Percentiles rank a stretch among this genome's conserved stretches.
Conservation (phyloP, 108 stramenopile genomes). For the Skeletonema tropicum region DNA sequence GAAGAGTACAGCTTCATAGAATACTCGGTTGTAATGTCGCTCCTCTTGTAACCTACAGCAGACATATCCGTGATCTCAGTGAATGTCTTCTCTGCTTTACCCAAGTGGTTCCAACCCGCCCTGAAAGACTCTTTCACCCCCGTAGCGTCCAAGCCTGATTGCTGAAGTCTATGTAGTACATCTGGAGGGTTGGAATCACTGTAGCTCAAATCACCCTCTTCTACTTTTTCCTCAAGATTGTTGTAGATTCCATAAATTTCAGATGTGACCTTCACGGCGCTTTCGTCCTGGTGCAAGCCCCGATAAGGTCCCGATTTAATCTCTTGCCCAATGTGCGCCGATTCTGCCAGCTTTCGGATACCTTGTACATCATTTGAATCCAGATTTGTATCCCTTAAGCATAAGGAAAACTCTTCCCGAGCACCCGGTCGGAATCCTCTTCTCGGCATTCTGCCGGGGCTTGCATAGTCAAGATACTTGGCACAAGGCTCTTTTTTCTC, state of each 20-base stretch:
- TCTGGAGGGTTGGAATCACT: slow-evolving; percentile 55
- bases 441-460: slow-evolving; percentile 30
- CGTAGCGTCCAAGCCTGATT: slow-evolving; percentile 65
- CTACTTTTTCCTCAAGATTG: slow-evolving; percentile 59
- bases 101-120: slow-evolving; percentile 49
- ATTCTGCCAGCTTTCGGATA: slow-evolving; percentile 81
- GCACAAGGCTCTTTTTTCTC: slow-evolving; percentile 25
- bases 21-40: slow-evolving; percentile 72
- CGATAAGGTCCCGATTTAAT: slow-evolving; percentile 70
- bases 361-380: slow-evolving; percentile 81
- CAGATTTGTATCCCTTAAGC: slow-evolving; percentile 67
- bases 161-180: slow-evolving; percentile 59
- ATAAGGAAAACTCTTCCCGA: slow-evolving; percentile 61
- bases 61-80: slow-evolving; percentile 62
- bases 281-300: slow-evolving; percentile 70
- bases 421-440: slow-evolving; percentile 31
- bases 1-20: slow-evolving; percentile 80
- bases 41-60: slow-evolving; percentile 58
- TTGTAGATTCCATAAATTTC: slow-evolving; percentile 80
- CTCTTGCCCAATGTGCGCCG: slow-evolving; percentile 71
- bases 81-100: slow-evolving; percentile 69
- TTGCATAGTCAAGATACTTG: slow-evolving; percentile 52
- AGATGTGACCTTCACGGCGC: slow-evolving; percentile 83
- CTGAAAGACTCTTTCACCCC: slow-evolving; percentile 69
- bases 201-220: slow-evolving; percentile 50